phyloP scores from a whole-genome alignment of 2,329 filamentous ascomycete species.

The Cadophora luteo-olivacea region DNA sequence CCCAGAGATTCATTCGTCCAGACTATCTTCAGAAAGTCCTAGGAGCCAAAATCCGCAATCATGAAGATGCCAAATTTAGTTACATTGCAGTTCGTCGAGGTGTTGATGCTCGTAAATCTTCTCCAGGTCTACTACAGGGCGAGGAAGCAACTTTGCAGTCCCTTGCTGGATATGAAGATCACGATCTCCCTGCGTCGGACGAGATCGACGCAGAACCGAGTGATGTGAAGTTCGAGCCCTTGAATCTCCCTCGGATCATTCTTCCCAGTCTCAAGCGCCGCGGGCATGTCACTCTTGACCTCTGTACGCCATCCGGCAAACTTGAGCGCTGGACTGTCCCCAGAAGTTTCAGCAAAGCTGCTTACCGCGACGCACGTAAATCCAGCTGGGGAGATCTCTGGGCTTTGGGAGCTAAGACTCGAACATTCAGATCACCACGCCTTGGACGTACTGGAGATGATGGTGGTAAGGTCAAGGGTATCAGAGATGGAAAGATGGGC shows the following conservation, averaged over 20 bases:
- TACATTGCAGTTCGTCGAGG: slow-evolving; percentile 88
- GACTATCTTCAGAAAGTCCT: slow-evolving; percentile 80
- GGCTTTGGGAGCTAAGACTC: slow-evolving; percentile 92
- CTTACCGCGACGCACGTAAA: slow-evolving; percentile 93
- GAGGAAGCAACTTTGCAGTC: slow-evolving; percentile 66
- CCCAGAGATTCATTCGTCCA: slow-evolving; percentile 86
- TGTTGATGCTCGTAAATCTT: slow-evolving; percentile 53
- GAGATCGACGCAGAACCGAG: slow-evolving; percentile 29
- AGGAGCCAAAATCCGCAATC: slow-evolving; percentile 72
- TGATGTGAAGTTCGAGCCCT: slow-evolving; percentile 53
- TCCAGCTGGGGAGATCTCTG: slow-evolving; percentile 91
- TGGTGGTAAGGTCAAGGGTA: slow-evolving; percentile 46
- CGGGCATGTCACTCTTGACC: slow-evolving; percentile 86
- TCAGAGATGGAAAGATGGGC: slow-evolving; percentile 40
- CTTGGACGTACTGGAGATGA: slow-evolving; percentile 55
- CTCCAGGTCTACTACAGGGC: slow-evolving; percentile 54
- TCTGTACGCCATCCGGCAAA: slow-evolving; percentile 85
- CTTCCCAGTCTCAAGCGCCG: slow-evolving; percentile 84
- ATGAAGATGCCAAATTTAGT: slow-evolving; percentile 90
- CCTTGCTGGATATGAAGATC: slow-evolving; percentile 73
- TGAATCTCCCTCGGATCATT: slow-evolving; percentile 79
- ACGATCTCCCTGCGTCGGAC: slow-evolving; percentile 42
- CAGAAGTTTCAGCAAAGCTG: slow-evolving; percentile 77
- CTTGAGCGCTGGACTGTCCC: slow-evolving; percentile 96
- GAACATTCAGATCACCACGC: slow-evolving; percentile 66